phyloP scores from a whole-genome alignment of 1,284 basidiomycete species.

The Irpex sp. region DNA sequence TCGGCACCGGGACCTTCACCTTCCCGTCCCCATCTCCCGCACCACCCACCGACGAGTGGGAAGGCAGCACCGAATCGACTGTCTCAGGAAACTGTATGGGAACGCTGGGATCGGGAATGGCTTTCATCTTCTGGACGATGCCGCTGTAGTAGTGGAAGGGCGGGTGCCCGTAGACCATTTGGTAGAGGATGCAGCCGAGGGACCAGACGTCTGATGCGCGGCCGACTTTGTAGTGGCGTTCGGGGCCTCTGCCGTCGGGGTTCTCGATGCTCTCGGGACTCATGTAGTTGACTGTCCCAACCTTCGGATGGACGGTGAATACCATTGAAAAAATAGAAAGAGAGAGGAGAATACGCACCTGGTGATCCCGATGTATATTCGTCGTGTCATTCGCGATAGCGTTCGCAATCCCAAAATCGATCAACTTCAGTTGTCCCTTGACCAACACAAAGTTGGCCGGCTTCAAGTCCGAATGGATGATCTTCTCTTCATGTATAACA shows the following conservation, averaged over 20 bases:
- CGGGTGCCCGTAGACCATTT: constrained; percentile 93
- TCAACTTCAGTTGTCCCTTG: constrained; percentile 88
- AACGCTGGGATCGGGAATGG: constrained; percentile 74
- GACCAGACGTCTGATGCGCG: constrained; percentile 95
- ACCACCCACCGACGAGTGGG: too few species aligned
- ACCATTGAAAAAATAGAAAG: too few species aligned
- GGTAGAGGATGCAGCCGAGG: constrained; percentile 95
- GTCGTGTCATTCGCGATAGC: constrained; percentile 97
- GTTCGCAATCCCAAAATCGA: constrained; percentile 97
- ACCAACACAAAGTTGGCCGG: constrained; percentile 96
- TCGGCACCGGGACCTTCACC: constrained; percentile 59
- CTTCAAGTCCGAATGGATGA: constrained; percentile 95
- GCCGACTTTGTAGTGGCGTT: constrained; percentile 76
- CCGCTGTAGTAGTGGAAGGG: constrained; percentile 83
- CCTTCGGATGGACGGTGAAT: constrained; percentile 36
- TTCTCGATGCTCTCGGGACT: constrained; percentile 89
- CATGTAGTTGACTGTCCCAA: constrained; percentile 96
- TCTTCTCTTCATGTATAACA: constrained; percentile 93
- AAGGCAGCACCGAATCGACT: constrained; percentile 38
- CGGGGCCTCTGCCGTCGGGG: constrained; percentile 58
- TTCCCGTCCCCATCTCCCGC: constrained; percentile 31
- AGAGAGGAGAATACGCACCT: constrained; percentile 44
- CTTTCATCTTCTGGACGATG: constrained; percentile 84
- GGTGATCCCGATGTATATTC: constrained; percentile 92
- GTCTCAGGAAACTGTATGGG: constrained; percentile 75